phyloP scores from a whole-genome alignment of 345 rosid genomes.

The Euphorbia pulcherrima region DNA sequence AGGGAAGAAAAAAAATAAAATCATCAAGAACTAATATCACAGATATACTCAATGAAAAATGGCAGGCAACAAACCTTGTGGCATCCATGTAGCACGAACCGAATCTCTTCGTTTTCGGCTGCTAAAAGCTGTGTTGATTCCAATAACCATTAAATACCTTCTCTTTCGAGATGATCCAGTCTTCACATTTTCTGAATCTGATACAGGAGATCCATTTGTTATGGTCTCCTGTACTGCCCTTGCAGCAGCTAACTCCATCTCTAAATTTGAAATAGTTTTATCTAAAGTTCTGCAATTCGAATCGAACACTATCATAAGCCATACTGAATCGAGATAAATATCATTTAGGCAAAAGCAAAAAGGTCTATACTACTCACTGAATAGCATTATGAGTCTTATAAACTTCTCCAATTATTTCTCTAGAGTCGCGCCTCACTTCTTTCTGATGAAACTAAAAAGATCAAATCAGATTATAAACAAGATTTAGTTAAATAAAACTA shows the following conservation, averaged over 20 bases:
- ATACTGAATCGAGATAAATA: conserved; percentile 5
- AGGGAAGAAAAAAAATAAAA: conserved; percentile 4
- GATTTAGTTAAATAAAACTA: conserved; percentile 9
- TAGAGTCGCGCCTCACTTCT: conserved; percentile 59
- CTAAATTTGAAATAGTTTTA: conserved; percentile 86
- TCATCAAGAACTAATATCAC: conserved; percentile 9
- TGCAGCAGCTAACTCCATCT: conserved; percentile 98
- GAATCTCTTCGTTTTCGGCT: conserved; percentile 94
- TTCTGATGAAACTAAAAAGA: conserved; percentile 55
- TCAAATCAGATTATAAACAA: conserved; percentile 33
- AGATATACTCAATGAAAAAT: background rate
- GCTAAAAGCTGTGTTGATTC: conserved; percentile 93
- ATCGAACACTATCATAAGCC: conserved; percentile 19
- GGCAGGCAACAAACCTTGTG: conserved; percentile 55
- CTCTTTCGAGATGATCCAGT: conserved; percentile 43
- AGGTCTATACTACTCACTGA: conserved; percentile 52
- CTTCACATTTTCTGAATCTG: conserved; percentile 55
- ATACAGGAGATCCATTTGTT: conserved; percentile 60
- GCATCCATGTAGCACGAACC: conserved; percentile 94
- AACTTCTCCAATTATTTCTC: conserved; percentile 65
- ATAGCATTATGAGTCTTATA: conserved; percentile 69
- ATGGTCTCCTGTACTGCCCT: conserved; percentile 74
- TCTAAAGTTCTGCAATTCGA: conserved; percentile 60
- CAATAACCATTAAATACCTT: conserved; percentile 80
- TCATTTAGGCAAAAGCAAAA: conserved; percentile 10